Evolutionary conservation across 148 eudicot species (phyloP).

Genomic region (Nyssa sinensis): DNA sequence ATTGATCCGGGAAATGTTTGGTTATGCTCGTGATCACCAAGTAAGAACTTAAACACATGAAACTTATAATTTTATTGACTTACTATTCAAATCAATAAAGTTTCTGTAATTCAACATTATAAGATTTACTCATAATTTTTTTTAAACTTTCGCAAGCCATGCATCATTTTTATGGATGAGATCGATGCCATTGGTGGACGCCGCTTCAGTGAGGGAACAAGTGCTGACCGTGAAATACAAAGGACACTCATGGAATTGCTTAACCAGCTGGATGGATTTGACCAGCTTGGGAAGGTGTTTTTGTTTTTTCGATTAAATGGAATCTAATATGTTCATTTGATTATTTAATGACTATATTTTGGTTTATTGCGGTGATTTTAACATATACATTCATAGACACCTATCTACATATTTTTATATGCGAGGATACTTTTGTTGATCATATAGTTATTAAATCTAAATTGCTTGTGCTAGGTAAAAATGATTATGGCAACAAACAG

Average conservation of each 20-base stretch:
- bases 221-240: slow-evolving; percentile 99
- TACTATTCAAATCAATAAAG: no score
- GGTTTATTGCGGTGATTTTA: no score
- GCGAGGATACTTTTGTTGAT: no score
- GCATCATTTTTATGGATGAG: slow-evolving; percentile 99
- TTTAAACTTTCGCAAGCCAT: slow-evolving; percentile 60
- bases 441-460: no score
- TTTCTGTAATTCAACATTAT: not conserved
- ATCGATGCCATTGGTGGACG: slow-evolving; percentile 98
- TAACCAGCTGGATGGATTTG: slow-evolving; percentile 92
- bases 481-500: slow-evolving; percentile 99
- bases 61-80: no score
- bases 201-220: slow-evolving; percentile 93
- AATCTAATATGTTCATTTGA: no score
- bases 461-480: slow-evolving; percentile 55
- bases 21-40: slow-evolving; percentile 97
- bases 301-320: not conserved
- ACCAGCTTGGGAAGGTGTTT: slow-evolving; percentile 88
- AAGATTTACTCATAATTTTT: slow-evolving; percentile 1
- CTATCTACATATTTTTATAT: no score
- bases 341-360: no score
- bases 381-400: no score
- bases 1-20: slow-evolving; percentile 94
- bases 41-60: slow-evolving; percentile 35
- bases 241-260: slow-evolving; percentile 98